Base-by-base conservation (phyloP, 305 asterid genomes). In the Fraxinus platypoda region DNA sequence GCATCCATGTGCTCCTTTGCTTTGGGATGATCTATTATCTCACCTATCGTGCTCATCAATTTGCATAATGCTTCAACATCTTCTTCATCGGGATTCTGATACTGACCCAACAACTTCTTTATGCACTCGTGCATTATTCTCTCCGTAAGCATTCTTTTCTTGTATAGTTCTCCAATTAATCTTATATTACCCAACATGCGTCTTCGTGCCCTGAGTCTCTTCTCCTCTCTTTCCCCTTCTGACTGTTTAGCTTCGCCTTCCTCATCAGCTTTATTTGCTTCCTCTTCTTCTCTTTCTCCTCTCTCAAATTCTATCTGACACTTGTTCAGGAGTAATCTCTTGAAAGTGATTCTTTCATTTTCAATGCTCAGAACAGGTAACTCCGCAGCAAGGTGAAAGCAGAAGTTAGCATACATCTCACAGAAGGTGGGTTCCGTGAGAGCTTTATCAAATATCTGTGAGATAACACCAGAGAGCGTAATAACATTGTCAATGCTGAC, bases 291-390 rank as follows among this genome's bases (percentile, higher is more conserved):
- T 81, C 87, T 88, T 41, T 87, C 87, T 25, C 90, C 92, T 84
- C 92, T 86, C 83, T 89, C 92, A 86, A 89, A 89, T 84, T 89
- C 92, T 81, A 86, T 89, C 82, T 89, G 92, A 30, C 91, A 89
- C 86, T 89, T 89, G 82, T 89, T 89, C 74, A 89, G 57, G 6
- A 89, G 86, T 83, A 89, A 52, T 87, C 91, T 86, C 85, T 88
- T 89, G 81, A 89, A 89, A 8, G 91, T 89, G 64, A 89, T 81
- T 73, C 38, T 89, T 78, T 89, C 87, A 52, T 72, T 70, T 78
- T 76, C 85, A 81, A 81, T 84, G 52, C 83, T 89, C 85, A 88
- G 71, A 81, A 84, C 92, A 79, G 91, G 92, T 52, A 89, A 85
- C 80, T 77, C 90, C 0, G 77, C 84, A 3, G 91, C 85, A 74